These are phyloP conservation scores for Ulota crispa DNA, from an alignment of 225 moss, liverwort and hornwort genomes.

Conservation along the genomic window DNA sequence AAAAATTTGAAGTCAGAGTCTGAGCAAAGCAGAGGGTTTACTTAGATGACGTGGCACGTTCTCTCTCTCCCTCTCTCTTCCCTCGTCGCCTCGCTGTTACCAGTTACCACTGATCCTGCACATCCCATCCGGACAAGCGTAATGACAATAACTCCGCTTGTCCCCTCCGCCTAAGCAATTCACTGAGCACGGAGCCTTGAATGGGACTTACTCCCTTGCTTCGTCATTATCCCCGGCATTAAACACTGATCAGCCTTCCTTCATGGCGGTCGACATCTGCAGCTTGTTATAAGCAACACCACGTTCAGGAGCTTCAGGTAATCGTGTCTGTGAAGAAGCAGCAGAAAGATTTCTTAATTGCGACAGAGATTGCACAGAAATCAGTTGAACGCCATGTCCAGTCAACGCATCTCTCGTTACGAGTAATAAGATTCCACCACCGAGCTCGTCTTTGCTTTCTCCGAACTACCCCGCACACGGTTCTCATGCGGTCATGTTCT, in stretches of 20 bases:
- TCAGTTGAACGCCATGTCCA: conserved; percentile 15
- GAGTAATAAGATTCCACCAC: conserved; percentile 1
- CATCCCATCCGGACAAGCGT: conserved; percentile 22
- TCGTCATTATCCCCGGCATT: not conserved
- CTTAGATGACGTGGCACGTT: not conserved
- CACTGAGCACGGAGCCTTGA: conserved; percentile 25
- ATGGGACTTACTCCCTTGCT: not conserved
- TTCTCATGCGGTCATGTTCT: not conserved
- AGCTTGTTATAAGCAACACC: not conserved
- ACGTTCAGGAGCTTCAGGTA: conserved; percentile 2
- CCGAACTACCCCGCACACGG: not conserved
- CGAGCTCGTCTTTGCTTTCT: not conserved
- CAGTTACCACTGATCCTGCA: not conserved
- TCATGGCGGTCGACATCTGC: conserved; percentile 23
- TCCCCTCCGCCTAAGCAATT: conserved; percentile 34
- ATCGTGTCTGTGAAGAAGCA: conserved; percentile 13
- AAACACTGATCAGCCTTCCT: conserved; percentile 17
- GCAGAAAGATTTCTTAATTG: not conserved
- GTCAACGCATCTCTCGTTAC: not conserved
- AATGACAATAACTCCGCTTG: conserved; percentile 30
- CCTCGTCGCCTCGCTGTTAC: not conserved
- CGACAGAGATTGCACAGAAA: conserved; percentile 11
- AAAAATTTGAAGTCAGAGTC: not conserved
- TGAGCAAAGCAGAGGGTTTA: not conserved
- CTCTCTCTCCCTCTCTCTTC: not conserved